Conservation (phyloP, 202 grass and related monocot genomes). For the Schoenoplectus triqueter region DNA sequence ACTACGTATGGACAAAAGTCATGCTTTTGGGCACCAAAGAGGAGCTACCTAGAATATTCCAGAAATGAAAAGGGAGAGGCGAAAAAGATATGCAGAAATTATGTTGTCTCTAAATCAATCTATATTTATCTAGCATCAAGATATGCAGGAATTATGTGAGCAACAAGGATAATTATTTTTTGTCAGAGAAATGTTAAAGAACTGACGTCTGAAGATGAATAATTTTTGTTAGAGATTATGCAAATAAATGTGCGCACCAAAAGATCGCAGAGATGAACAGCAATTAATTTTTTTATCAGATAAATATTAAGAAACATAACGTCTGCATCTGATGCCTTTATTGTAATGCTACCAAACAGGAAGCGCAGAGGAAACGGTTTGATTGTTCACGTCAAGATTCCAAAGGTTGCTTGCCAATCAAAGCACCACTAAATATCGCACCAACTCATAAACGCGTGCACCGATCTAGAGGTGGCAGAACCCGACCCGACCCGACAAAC, state of each 20-base stretch:
- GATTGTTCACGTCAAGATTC: too few relatives aligned
- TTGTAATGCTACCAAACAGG: background rate
- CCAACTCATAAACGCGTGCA: too few relatives aligned
- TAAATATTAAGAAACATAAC: background rate
- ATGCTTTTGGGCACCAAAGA: background rate
- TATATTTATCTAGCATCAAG: background rate
- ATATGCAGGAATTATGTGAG: background rate
- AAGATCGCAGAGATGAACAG: slow-evolving; percentile 16
- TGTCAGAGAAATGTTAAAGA: background rate
- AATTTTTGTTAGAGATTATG: background rate
- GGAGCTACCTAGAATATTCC: slow-evolving; percentile 21
- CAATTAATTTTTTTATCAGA: background rate
- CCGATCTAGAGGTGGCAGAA: too few relatives aligned
- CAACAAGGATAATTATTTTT: background rate
- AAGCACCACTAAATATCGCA: too few relatives aligned
- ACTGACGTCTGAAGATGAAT: background rate
- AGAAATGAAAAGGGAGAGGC: background rate
- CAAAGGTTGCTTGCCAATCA: too few relatives aligned
- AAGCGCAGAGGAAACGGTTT: too few relatives aligned
- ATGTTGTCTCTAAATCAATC: background rate
- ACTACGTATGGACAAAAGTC: background rate
- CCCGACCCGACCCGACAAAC: too few relatives aligned
- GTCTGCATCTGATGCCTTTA: slow-evolving; percentile 2
- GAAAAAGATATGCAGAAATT: background rate
- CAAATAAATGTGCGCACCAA: background rate